Conservation (phyloP, 1,284 basidiomycete genomes). For the Puccinia horiana region DNA sequence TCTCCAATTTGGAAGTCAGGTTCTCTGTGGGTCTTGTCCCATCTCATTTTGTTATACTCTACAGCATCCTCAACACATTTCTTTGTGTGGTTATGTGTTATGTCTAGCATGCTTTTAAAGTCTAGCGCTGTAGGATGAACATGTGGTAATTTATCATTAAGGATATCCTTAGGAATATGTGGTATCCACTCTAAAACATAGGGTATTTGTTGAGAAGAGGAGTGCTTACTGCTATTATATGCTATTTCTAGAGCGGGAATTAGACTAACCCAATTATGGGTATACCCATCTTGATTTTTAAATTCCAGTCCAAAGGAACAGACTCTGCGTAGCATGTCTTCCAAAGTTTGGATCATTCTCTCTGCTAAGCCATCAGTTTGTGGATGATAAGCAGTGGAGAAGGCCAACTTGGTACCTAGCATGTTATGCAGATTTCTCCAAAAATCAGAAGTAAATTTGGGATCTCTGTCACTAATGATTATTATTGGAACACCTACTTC, state of each 20-base stretch:
- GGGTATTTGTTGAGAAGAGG: neutral
- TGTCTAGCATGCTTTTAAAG: constrained; percentile 2
- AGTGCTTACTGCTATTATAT: constrained; percentile 14
- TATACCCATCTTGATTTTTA: constrained; percentile 17
- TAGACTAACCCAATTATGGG: constrained; percentile 17
- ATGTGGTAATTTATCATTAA: neutral
- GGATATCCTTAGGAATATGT: neutral
- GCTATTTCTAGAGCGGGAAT: constrained; percentile 17
- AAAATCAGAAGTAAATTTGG: too few species aligned
- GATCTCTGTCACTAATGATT: too few species aligned
- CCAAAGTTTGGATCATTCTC: constrained; percentile 11
- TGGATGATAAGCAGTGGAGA: neutral
- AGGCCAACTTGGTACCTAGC: too few species aligned
- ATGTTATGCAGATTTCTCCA: too few species aligned
- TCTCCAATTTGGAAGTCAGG: neutral
- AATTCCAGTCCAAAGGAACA: constrained; percentile 20
- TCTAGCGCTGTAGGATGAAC: neutral
- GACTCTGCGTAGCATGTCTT: neutral
- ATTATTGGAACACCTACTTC: too few species aligned
- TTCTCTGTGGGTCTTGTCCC: neutral
- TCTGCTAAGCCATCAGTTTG: neutral
- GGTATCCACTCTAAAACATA: constrained; percentile 1
- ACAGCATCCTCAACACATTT: neutral
- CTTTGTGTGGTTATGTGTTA: neutral
- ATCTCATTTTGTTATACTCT: neutral